These are phyloP conservation scores for Penicillium hordei DNA, from an alignment of 2,329 filamentous ascomycete species.

Conservation along the genomic window DNA sequence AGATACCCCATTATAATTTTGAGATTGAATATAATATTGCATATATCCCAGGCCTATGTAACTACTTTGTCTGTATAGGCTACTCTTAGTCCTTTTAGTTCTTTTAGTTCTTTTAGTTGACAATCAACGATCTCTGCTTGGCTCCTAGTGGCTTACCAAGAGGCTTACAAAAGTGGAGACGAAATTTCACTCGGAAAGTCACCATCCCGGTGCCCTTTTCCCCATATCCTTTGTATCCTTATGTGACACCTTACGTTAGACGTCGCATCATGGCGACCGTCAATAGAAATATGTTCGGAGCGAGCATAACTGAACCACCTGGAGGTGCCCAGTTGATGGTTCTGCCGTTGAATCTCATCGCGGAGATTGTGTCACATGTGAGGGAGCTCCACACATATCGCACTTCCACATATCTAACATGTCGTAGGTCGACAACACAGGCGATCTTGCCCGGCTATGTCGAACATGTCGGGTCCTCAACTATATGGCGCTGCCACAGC, in stretches of 20 bases:
- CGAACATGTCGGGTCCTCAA: slow-evolving; percentile 62
- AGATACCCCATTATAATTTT: no score
- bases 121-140: neutral
- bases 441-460: slow-evolving; percentile 59
- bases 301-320: slow-evolving; percentile 35
- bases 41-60: no score
- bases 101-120: neutral
- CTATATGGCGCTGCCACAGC: slow-evolving; percentile 63
- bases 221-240: slow-evolving; percentile 11
- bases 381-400: neutral
- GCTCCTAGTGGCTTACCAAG: slow-evolving; percentile 1
- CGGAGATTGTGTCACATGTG: slow-evolving; percentile 57
- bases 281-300: slow-evolving; percentile 45
- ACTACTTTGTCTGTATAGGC: no score
- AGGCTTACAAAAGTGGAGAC: slow-evolving; percentile 12
- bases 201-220: slow-evolving; percentile 18
- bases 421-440: slow-evolving; percentile 56
- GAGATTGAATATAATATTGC: no score
- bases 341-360: slow-evolving; percentile 60
- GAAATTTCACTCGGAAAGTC: slow-evolving; percentile 19
- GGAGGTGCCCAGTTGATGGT: slow-evolving; percentile 35
- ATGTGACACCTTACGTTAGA: slow-evolving; percentile 22
- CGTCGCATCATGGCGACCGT: slow-evolving; percentile 44
- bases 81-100: no score
- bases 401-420: slow-evolving; percentile 6